Evolutionary conservation across 768 basidiomycete genomes (phyloP), one percentile per base, ranked within the genome.

Genomic region (Suillus discolor): DNA sequence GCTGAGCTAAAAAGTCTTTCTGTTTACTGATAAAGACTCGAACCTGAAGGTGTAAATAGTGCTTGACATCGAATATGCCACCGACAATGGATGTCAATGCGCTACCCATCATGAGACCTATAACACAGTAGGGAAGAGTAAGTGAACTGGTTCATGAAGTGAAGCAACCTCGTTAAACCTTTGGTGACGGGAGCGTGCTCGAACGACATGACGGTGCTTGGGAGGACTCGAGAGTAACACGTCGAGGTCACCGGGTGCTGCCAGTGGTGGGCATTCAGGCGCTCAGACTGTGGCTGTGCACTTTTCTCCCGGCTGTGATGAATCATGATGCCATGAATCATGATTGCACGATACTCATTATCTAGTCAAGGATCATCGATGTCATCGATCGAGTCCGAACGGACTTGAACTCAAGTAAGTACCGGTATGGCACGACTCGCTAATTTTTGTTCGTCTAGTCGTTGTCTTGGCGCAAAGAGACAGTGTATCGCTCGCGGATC

Each of bases 11-110:
- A 51, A 45, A 28, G 54, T 41, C 55, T 16, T 49, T 57, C 28
- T 23, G 20, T 15, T 47, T n/a, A 62, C 45, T 71, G 38, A 47
- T 63, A 41, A 63, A 61, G 63, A 61, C 18, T 69, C 82, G 68
- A 68, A 88, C 90, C 80, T 92, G 95, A 3, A 97, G 81, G 75
- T 96, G 92, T 66, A 94, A 84, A 75, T 94, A 93, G 71, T 95
- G 90, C 75, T 96, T 97, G 69, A 93, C 79, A 71, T 96, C 94
- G 72, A 96, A 91, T 39, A 97, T 74, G 1, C 92, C 90, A 54
- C 84, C 88, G 7, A 87, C 73, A 63, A 96, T 81, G n/a, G 96
- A 93, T 3, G 87, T 84, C 54, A 92, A 65, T 38, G 87, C 94
- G 54, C 86, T 80, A 60, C 82, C 80, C 64, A 94, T 79, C 88